Evolutionary conservation across 2,329 filamentous ascomycete species (phyloP), one percentile per base, ranked within the genome.

Genomic region (Colletotrichum tanaceti): DNA sequence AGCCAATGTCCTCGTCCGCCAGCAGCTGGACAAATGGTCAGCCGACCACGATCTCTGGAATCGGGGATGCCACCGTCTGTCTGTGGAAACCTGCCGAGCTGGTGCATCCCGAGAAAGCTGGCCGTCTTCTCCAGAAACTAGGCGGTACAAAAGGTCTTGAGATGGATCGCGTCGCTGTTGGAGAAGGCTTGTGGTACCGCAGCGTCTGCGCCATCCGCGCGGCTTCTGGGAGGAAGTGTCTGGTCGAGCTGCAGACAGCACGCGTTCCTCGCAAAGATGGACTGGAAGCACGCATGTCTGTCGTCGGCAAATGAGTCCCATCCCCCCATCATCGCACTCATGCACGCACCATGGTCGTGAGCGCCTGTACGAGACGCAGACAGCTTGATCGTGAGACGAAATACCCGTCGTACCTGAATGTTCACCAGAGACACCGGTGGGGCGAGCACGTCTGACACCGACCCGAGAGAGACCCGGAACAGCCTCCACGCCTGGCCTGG

Each of bases 131-230:
- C 80, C 18, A 82, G 53, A 18, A 72, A 72, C 61, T 81, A 82
- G 22, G 81, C 74, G 1, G 79, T 77, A 79, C 80, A 82, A 61
- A 82, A 82, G 0, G 75, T 75, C 52, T 75, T 63, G 4, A 77
- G 70, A 20, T 80, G 61, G 2, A 69, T 74, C 18, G 79, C 73
- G 20, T 75, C 76, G 5, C 63, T 54, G 14, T 65, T 18, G n/a
- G n/a, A n/a, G 57, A 60, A 0, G 65, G 50, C 16, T 70, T 73
- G 22, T 66, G 68, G 24, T 70, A 70, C 0, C 73, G 68, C 0
- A 77, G 72, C 24, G 72, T 74, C 63, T 77, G 75, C 1, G 75
- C 75, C 16, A 76, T 72, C 5, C 76, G 72, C 2, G 75, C 68
- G 0, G 74, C 76, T 57, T 78, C 75, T 0, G 73, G 73, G 14